phyloP scores from a whole-genome alignment of 768 basidiomycete species.

The Phanerochaete carnosa region DNA sequence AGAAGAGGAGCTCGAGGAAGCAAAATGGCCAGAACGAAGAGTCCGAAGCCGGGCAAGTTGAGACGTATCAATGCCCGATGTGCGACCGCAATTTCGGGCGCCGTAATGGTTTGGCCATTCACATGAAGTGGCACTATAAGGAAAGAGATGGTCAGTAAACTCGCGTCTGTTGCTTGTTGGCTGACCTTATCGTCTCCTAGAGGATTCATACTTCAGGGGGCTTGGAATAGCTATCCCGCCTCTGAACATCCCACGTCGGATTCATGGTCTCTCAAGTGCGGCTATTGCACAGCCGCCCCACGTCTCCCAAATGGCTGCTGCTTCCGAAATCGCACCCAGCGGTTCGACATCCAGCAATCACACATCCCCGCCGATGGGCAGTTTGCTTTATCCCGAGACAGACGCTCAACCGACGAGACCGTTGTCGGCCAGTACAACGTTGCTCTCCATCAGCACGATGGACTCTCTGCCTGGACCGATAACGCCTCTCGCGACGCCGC shows the following conservation, averaged over 20 bases:
- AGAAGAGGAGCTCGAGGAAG: not conserved
- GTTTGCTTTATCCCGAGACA: not conserved
- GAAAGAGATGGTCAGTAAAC: not conserved
- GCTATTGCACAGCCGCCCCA: not conserved
- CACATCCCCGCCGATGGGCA: not conserved
- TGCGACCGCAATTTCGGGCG: conserved; percentile 5
- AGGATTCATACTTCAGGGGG: not conserved
- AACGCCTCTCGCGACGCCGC: conserved; percentile 12
- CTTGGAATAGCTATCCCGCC: not conserved
- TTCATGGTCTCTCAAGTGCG: not conserved
- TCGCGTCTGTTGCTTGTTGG: not conserved
- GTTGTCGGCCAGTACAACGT: not conserved
- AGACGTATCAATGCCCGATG: conserved; percentile 4
- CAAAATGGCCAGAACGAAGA: not conserved
- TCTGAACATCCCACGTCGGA: not conserved
- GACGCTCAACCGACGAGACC: not conserved
- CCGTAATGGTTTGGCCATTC: conserved; percentile 11
- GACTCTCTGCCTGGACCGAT: not conserved
- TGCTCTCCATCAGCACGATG: not conserved
- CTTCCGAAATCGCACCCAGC: not conserved
- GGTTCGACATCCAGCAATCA: not conserved
- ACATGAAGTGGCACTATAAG: conserved; percentile 14
- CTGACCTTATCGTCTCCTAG: not conserved
- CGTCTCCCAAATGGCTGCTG: not conserved
- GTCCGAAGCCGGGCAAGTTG: not conserved